Percentiles rank a stretch among this genome's conserved stretches.
These are phyloP conservation scores for Pouteria campechiana DNA, from an alignment of 179 eudicot species.

Conservation along the genomic window DNA sequence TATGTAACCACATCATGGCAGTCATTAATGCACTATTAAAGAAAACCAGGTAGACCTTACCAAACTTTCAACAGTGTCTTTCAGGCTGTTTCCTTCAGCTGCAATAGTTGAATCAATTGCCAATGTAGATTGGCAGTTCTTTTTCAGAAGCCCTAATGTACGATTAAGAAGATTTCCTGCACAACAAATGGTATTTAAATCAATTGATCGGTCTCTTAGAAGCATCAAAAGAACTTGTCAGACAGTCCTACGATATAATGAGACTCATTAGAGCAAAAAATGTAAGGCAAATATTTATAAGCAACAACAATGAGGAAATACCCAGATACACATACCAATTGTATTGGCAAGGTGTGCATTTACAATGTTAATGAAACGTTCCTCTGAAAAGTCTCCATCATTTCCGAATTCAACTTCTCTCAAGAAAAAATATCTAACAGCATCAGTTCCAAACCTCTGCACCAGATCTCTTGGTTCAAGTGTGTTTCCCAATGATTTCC, in stretches of 20 bases:
- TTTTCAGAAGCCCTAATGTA: slow-evolving; percentile 90
- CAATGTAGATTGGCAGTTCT: slow-evolving; percentile 88
- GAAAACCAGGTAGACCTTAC: slow-evolving; percentile 20
- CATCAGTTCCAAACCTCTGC: slow-evolving; percentile 85
- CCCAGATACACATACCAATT: slow-evolving; percentile 48
- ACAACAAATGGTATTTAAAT: not conserved
- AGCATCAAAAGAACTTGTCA: no score
- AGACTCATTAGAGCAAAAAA: no score
- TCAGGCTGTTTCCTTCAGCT: slow-evolving; percentile 78
- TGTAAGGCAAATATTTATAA: not conserved
- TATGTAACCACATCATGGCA: no score
- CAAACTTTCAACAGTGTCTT: slow-evolving; percentile 66
- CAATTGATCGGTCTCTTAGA: no score
- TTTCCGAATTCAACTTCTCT: slow-evolving; percentile 95
- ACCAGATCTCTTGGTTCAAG: slow-evolving; percentile 92
- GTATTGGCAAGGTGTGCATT: slow-evolving; percentile 98
- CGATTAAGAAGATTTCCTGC: slow-evolving; percentile 97
- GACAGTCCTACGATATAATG: no score
- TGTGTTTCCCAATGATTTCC: slow-evolving; percentile 92
- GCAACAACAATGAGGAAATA: not conserved
- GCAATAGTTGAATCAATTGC: slow-evolving; percentile 68
- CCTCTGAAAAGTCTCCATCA: slow-evolving; percentile 99
- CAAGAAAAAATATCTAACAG: slow-evolving; percentile 89
- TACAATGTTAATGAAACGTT: slow-evolving; percentile 76
- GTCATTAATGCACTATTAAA: no score